Evolutionary conservation across 225 moss, liverwort and hornwort genomes (phyloP).

Genomic region (Pseudisothecium myosuroides): DNA sequence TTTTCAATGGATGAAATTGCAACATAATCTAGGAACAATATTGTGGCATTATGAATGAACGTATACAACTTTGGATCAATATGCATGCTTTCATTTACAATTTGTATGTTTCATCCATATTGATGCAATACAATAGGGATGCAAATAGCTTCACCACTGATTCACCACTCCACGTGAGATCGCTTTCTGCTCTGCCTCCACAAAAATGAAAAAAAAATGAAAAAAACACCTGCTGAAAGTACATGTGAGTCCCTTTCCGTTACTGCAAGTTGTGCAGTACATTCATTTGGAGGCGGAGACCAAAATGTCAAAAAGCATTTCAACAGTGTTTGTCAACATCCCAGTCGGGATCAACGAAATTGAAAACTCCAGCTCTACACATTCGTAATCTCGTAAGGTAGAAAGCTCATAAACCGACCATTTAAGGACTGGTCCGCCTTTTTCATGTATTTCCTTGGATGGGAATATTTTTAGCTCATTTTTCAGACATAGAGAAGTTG

Average conservation of each 20-base stretch:
- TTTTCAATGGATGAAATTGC: not conserved
- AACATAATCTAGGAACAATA: not conserved
- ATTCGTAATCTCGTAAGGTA: not conserved
- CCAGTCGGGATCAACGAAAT: not conserved
- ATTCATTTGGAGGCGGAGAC: not conserved
- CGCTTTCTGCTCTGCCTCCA: too few species aligned
- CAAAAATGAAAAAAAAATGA: too few species aligned
- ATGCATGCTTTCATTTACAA: not conserved
- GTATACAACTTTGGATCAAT: not conserved
- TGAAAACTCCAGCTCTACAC: not conserved
- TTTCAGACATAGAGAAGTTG: too few species aligned
- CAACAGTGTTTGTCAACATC: not conserved
- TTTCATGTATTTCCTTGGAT: too few species aligned
- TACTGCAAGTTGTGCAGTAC: too few species aligned
- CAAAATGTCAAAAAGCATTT: not conserved
- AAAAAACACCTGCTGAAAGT: too few species aligned
- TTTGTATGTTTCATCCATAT: not conserved
- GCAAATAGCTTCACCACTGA: too few species aligned
- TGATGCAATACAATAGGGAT: too few species aligned
- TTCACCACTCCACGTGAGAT: not conserved
- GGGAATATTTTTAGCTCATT: too few species aligned
- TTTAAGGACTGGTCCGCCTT: too few species aligned
- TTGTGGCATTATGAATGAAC: not conserved
- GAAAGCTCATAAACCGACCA: too few species aligned
- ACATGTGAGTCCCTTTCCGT: too few species aligned